phyloP scores from a whole-genome alignment of 163 green algal species.

The Chlamydomonas reinhardtii region DNA sequence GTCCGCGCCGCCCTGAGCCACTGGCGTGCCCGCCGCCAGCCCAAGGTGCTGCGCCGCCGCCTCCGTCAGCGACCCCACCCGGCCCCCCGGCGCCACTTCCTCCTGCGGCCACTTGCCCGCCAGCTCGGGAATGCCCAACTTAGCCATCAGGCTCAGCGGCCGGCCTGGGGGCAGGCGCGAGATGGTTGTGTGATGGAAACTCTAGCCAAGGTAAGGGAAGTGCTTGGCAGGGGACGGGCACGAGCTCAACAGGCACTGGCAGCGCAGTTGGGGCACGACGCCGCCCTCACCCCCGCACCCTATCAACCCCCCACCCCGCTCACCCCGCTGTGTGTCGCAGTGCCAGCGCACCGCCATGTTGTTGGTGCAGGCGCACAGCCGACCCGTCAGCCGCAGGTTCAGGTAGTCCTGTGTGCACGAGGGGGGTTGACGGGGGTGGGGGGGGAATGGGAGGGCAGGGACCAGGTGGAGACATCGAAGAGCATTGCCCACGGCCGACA shows the following conservation, averaged over 20 bases:
- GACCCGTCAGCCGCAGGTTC: constrained; percentile 81
- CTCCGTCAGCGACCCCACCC: constrained; percentile 73
- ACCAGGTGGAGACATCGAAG: too few relatives aligned
- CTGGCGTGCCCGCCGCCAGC: constrained; percentile 52
- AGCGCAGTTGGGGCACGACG: not conserved
- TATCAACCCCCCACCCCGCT: not conserved
- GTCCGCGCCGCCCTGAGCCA: constrained; percentile 80
- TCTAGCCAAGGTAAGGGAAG: too few relatives aligned
- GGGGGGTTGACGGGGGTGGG: not conserved
- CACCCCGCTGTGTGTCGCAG: constrained; percentile 55
- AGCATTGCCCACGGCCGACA: not conserved
- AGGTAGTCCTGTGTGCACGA: constrained; percentile 82
- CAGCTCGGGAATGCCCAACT: constrained; percentile 72
- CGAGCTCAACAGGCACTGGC: too few relatives aligned
- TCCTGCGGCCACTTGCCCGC: constrained; percentile 75
- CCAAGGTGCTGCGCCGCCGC: constrained; percentile 74
- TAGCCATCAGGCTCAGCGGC: constrained; percentile 69
- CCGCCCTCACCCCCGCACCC: not conserved
- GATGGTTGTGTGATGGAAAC: too few relatives aligned
- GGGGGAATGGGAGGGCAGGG: not conserved
- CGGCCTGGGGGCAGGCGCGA: constrained; percentile 48
- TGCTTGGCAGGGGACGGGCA: too few relatives aligned
- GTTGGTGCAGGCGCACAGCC: constrained; percentile 74
- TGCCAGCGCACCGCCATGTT: constrained; percentile 85
- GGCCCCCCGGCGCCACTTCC: constrained; percentile 61